Evolutionary conservation across 225 moss, liverwort and hornwort species (phyloP).

Genomic region (Straminergon stramineum): DNA sequence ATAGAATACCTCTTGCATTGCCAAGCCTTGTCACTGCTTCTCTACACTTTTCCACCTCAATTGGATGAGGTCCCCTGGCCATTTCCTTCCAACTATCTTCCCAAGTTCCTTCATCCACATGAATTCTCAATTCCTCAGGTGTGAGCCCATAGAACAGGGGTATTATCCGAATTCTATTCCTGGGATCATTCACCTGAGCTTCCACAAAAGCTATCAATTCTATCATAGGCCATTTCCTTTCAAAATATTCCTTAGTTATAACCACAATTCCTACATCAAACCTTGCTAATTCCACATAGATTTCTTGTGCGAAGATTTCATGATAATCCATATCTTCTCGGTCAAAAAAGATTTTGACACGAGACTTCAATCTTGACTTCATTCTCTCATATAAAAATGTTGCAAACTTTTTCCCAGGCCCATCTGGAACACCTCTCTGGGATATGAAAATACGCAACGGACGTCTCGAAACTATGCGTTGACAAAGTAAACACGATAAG

Average conservation of each 20-base stretch:
- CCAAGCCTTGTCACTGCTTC: background rate
- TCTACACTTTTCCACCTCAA: background rate
- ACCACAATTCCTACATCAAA: background rate
- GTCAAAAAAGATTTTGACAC: no score
- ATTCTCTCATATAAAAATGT: rapidly evolving
- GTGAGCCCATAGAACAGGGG: background rate
- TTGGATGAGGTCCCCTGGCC: background rate
- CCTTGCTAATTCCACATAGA: background rate
- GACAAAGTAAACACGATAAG: rapidly evolving
- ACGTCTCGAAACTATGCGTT: rapidly evolving
- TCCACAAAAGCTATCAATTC: background rate
- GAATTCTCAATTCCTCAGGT: rapidly evolving
- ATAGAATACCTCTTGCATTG: rapidly evolving
- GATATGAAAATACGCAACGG: background rate
- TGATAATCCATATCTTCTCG: rapidly evolving
- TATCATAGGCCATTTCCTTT: background rate
- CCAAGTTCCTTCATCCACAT: rapidly evolving
- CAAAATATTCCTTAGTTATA: background rate
- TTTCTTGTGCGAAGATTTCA: rapidly evolving
- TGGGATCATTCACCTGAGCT: background rate
- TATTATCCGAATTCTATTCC: rapidly evolving
- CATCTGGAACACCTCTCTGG: rapidly evolving
- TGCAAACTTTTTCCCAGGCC: rapidly evolving
- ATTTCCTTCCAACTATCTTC: background rate
- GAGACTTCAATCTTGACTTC: no score